phyloP scores from a whole-genome alignment of 768 basidiomycete genomes.

The Lentinula aciculospora region DNA sequence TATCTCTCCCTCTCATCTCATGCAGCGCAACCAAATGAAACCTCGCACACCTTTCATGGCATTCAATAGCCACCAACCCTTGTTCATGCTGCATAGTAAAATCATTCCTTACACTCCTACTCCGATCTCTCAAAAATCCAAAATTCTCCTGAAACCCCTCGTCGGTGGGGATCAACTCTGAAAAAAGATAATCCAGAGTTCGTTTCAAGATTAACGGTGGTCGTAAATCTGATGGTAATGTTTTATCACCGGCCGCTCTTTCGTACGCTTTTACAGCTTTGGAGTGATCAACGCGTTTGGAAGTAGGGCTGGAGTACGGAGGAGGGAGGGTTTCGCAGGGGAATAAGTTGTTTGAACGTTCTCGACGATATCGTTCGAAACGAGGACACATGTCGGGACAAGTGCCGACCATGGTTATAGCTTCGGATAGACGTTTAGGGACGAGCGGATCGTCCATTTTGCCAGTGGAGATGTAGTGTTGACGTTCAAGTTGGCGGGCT shows the following conservation, averaged over 20 bases:
- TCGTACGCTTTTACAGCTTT: constrained; percentile 95
- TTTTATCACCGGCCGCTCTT: constrained; percentile 90
- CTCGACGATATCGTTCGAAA: constrained; percentile 87
- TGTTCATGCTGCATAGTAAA: constrained; percentile 90
- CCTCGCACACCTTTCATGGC: constrained; percentile 84
- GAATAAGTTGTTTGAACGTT: constrained; percentile 83
- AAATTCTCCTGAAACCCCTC: constrained; percentile 68
- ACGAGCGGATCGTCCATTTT: constrained; percentile 85
- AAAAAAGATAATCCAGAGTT: constrained; percentile 92
- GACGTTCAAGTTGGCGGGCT: constrained; percentile 65
- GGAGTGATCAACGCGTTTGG: constrained; percentile 74
- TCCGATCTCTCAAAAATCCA: constrained; percentile 89
- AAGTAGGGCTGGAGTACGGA: constrained; percentile 33
- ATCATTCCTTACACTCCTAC: constrained; percentile 85
- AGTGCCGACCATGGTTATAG: constrained; percentile 89
- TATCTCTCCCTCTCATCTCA: constrained; percentile 37
- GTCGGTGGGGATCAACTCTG: constrained; percentile 64
- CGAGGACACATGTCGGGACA: constrained; percentile 94
- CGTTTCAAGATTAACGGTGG: constrained; percentile 81
- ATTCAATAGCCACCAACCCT: constrained; percentile 74
- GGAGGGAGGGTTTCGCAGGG: constrained; percentile 77
- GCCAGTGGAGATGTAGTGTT: constrained; percentile 72
- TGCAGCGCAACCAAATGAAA: constrained; percentile 89
- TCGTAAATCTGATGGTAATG: constrained; percentile 85
- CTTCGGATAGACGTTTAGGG: constrained; percentile 78